These are phyloP conservation scores for Yamadazyma siamensis DNA, from an alignment of 1,139 yeast species.

Conservation along the genomic window DNA sequence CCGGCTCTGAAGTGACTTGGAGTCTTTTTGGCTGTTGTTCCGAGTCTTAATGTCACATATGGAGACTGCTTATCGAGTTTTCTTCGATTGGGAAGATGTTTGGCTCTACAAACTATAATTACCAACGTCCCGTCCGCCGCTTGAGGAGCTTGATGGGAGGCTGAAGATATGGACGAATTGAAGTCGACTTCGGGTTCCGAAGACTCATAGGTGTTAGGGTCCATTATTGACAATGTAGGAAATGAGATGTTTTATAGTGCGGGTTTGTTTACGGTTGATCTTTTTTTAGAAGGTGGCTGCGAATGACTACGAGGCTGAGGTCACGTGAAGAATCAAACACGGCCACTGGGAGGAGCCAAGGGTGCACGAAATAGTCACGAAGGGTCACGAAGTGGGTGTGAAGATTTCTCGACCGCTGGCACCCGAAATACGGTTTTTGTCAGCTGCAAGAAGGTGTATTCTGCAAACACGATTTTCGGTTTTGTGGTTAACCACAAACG, in stretches of 20 bases:
- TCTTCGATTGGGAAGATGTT: slow-evolving; percentile 77
- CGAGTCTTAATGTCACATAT: slow-evolving; percentile 74
- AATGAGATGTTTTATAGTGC: slow-evolving; percentile 1
- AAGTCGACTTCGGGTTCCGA: neutral
- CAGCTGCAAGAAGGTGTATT: no score
- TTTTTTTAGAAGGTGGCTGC: slow-evolving; percentile 3
- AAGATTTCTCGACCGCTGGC: no score
- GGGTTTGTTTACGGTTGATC: slow-evolving; percentile 4
- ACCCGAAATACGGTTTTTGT: no score
- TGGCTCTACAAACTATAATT: slow-evolving; percentile 50
- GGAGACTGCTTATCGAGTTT: slow-evolving; percentile 89
- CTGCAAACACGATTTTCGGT: no score
- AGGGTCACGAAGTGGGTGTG: no score
- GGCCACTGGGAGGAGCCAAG: neutral
- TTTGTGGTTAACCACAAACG: no score
- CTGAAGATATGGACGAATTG: slow-evolving; percentile 3
- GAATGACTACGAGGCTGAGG: slow-evolving; percentile 1
- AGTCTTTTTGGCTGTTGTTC: slow-evolving; percentile 77
- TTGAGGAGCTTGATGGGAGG: slow-evolving; percentile 21
- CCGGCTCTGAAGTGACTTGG: slow-evolving; percentile 79
- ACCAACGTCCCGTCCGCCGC: slow-evolving; percentile 48
- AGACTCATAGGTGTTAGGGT: slow-evolving; percentile 6
- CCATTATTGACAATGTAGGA: slow-evolving; percentile 1
- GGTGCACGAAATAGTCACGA: no score
- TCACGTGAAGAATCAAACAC: neutral